Base-by-base conservation (phyloP, 73 alveolate genomes). In the Blepharisma stoltei region DNA sequence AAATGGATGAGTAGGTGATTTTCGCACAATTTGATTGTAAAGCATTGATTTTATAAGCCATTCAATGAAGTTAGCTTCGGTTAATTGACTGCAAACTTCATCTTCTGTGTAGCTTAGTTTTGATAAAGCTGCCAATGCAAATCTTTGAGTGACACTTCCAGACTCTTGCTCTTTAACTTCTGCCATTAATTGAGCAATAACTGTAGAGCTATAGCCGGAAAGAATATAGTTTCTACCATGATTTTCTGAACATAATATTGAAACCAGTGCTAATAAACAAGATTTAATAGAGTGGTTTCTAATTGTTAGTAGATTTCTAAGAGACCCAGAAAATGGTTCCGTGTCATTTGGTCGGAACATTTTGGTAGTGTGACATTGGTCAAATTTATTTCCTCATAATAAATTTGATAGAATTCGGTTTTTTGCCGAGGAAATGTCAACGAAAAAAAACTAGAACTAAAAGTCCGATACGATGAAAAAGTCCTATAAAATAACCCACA, bases 211-310 rank as follows among this genome's bases (percentile, higher is more conserved):
- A 25, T 60, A 14, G 46, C 23, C 45, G 3, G 46, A n/a, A 25
- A 60, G 37, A 8, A 60, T 25, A 25, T 60, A 60, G 11, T 60
- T 60, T 25, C 23, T 60, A 0, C 73, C 73, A 18, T 14, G 49
- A 8, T 60, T 38, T 20, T n/a, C 11, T 60, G 73, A 20, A 60
- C 73, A 18, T 20, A 60, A 25, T 25, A 60, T 25, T 14, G 73
- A 60, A n/a, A 60, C 73, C 23, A 60, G 46, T 14, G 73, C 73
- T 2, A 60, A 60, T 2, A 38, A 14, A n/a, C 48, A n/a, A 60
- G 18, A 9, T 38, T 60, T 14, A 25, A 60, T 38, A 18, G 49
- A 14, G 38, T 60, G 14, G 5, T 60, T 60, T 60, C 23, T 60
- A 3, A 14, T 25, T 20, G 23, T 60, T 25, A 60, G 3, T 25